phyloP scores from a whole-genome alignment of 2,329 filamentous ascomycete genomes.

The Metarhizium sp. region DNA sequence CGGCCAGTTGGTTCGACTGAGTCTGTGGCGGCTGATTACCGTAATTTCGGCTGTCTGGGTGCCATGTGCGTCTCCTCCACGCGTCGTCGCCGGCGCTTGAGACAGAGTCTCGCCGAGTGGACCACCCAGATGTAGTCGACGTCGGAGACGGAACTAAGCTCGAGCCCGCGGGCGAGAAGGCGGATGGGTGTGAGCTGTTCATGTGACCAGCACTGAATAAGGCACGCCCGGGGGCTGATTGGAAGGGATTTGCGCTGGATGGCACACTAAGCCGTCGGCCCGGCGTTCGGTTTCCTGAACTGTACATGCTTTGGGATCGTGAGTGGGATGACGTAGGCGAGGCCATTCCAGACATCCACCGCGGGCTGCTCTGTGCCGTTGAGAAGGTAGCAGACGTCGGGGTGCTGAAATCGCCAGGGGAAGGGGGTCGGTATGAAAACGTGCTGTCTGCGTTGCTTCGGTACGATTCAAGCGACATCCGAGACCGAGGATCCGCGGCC shows the following conservation, averaged over 20 bases:
- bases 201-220: constrained; percentile 42
- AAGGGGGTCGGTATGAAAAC: constrained; percentile 54
- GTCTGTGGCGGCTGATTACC: constrained; percentile 44
- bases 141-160: constrained; percentile 58
- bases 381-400: constrained; percentile 80
- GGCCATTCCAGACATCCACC: constrained; percentile 56
- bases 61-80: constrained; percentile 81
- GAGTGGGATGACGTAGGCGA: constrained; percentile 66
- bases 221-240: constrained; percentile 52
- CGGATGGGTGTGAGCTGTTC: constrained; percentile 44
- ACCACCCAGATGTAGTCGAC: constrained; percentile 50
- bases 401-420: constrained; percentile 68
- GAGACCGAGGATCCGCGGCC: constrained; percentile 60
- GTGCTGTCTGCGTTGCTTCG: constrained; percentile 54
- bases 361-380: constrained; percentile 65
- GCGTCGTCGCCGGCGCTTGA: constrained; percentile 59
- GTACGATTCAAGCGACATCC: constrained; percentile 60
- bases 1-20: constrained; percentile 64
- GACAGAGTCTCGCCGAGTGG: constrained; percentile 52
- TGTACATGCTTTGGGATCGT: constrained; percentile 64
- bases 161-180: constrained; percentile 48
- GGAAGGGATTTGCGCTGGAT: constrained; percentile 65
- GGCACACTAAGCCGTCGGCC: constrained; percentile 75
- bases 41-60: constrained; percentile 64
- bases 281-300: constrained; percentile 52